phyloP scores from a whole-genome alignment of 805 yeast species.

The Candida koratica region DNA sequence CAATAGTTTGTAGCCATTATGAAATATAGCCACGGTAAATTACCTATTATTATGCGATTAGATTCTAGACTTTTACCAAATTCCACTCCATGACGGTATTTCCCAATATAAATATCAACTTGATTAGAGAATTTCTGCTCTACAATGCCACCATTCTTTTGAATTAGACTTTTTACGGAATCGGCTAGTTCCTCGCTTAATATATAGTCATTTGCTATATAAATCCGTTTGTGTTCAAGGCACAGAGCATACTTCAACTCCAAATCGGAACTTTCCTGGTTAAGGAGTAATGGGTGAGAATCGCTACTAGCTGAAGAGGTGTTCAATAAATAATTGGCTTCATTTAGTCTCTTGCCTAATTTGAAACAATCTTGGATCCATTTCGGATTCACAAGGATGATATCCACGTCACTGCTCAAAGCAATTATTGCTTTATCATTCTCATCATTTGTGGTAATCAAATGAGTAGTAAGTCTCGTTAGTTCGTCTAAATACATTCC shows the following conservation, averaged over 20 bases:
- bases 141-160: slow-evolving; percentile 52
- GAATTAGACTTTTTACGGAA: slow-evolving; percentile 44
- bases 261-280: slow-evolving; percentile 12
- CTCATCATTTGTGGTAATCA: slow-evolving; percentile 52
- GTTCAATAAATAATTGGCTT: slow-evolving; percentile 41
- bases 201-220: slow-evolving; percentile 51
- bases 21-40: slow-evolving; percentile 70
- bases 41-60: slow-evolving; percentile 51
- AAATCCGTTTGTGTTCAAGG: slow-evolving; percentile 46
- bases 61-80: slow-evolving; percentile 44
- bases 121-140: slow-evolving; percentile 19
- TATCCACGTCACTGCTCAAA: slow-evolving; percentile 36
- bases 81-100: slow-evolving; percentile 54
- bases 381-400: slow-evolving; percentile 65
- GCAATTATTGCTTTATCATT: slow-evolving; percentile 61
- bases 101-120: slow-evolving; percentile 53
- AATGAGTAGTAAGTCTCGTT: slow-evolving; percentile 73
- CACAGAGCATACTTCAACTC: slow-evolving; percentile 18
- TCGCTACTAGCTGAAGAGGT: neutral
- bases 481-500: slow-evolving; percentile 65
- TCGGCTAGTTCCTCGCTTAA: slow-evolving; percentile 42
- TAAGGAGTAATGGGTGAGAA: neutral
- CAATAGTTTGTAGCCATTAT: slow-evolving; percentile 55
- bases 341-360: slow-evolving; percentile 48
- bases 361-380: slow-evolving; percentile 77